Evolutionary conservation across 345 rosid genomes (phyloP), one percentile per base, ranked within the genome.

Genomic region (Moricandia moricandioides): DNA sequence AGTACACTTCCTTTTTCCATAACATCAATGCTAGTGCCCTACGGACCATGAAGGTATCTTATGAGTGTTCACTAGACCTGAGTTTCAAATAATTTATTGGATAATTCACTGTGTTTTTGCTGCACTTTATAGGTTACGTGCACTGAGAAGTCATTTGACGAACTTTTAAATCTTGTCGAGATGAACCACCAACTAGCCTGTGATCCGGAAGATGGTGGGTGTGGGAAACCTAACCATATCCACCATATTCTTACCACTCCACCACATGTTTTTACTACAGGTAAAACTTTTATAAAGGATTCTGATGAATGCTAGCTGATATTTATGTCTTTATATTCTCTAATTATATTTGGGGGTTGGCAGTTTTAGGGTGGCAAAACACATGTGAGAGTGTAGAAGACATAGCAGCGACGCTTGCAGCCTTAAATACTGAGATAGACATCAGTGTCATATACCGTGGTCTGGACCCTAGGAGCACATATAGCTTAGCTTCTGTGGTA

Each of bases 311-410:
- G 31, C 62, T 71, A 74, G 56, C 59, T 69, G 29, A 63, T 13
- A 70, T 35, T 65, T 17, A 21, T 73, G 17, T 60, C 27, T 68
- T 65, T 7, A 58, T 5, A 12, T n/a, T 58, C 18, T 29, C 18
- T 29, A 29, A 12, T 16, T 8, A 43, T 2, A 0, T 35, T 52
- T 60, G 71, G 78, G 58, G 65, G 71, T 29, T 82, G 80, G 85
- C 86, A 95, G 99, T 95, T 81, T 70, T 95, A 66, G 99, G 99
- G 71, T 95, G 99, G 99, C 92, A 90, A 85, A 92, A 87, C 72
- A 89, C 99, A 51, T 86, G 96, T 39, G 99, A 95, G 82, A 86
- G 76, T 77, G 89, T 83, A 47, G 85, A 86, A 65, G 94, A 95
- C 81, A 92, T 95, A 80, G 83, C 83, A 72, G 97, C 89, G 67